Percentiles rank a stretch among this genome's conserved stretches.
Conservation (phyloP, 148 eudicot genomes). For the Camellia lanceoleosa region DNA sequence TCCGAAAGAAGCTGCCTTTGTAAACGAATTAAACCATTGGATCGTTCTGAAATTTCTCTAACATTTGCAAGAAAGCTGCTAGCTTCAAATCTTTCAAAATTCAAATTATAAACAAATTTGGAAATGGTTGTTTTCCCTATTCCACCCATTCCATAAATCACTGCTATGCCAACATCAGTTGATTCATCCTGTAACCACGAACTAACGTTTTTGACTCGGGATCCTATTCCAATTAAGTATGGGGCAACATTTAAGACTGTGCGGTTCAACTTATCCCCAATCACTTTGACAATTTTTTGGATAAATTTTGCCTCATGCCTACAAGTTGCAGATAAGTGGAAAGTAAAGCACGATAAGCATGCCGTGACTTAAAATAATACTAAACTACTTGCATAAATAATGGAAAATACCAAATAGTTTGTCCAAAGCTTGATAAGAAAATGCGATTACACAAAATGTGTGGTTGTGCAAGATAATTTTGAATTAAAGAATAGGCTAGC, state of each 20-base stretch:
- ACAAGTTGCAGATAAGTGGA: neutral
- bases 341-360: neutral
- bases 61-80: neutral
- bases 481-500: no score
- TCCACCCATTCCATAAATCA: neutral
- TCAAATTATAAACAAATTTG: neutral
- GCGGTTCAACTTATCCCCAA: neutral
- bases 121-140: neutral
- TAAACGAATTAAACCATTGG: neutral
- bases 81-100: neutral
- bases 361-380: neutral
- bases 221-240: neutral
- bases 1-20: neutral
- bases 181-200: neutral
- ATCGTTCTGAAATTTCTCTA: neutral
- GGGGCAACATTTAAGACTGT: neutral
- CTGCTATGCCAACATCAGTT: neutral
- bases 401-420: no score
- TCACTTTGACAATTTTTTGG: neutral
- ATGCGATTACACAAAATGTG: neutral
- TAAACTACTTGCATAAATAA: no score
- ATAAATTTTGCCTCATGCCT: slow-evolving; percentile 1
- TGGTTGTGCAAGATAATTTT: neutral
- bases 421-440: no score
- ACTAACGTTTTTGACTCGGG: neutral